Conservation (phyloP, 1,284 basidiomycete genomes). For the Boletus semigastroideus region DNA sequence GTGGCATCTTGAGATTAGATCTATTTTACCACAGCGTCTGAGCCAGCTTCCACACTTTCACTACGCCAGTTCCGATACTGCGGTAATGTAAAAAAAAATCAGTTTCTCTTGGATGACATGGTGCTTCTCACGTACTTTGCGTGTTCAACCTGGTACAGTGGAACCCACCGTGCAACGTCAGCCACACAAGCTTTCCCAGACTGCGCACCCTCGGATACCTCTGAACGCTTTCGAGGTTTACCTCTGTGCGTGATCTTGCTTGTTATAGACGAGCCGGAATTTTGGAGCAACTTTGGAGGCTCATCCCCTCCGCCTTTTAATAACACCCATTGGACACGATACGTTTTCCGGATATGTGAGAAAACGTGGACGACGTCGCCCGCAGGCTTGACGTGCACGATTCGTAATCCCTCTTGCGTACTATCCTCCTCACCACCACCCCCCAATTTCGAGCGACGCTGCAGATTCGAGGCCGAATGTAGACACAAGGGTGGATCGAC, state of each 20-base stretch:
- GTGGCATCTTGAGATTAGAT: background rate
- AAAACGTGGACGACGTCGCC: slow-evolving; percentile 83
- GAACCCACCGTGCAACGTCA: slow-evolving; percentile 47
- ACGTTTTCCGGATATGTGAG: slow-evolving; percentile 90
- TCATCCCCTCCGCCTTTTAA: slow-evolving; percentile 49
- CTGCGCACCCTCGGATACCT: slow-evolving; percentile 8
- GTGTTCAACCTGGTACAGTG: slow-evolving; percentile 50
- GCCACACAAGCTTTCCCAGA: slow-evolving; percentile 9
- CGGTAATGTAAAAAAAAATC: background rate
- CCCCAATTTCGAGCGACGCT: background rate
- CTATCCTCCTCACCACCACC: background rate
- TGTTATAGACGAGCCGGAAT: slow-evolving; percentile 1
- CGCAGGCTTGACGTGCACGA: slow-evolving; percentile 48
- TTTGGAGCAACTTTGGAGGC: slow-evolving; percentile 36
- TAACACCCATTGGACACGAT: slow-evolving; percentile 74
- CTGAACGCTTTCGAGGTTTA: slow-evolving; percentile 15
- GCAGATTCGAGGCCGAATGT: slow-evolving; percentile 9
- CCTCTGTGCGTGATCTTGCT: slow-evolving; percentile 4
- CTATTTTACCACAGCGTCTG: slow-evolving; percentile 26
- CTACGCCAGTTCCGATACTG: slow-evolving; percentile 62
- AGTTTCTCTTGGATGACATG: background rate
- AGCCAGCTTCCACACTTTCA: slow-evolving; percentile 57
- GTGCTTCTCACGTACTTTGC: slow-evolving; percentile 55
- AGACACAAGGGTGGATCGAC: slow-evolving; percentile 20
- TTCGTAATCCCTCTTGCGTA: slow-evolving; percentile 28